phyloP scores from a whole-genome alignment of 192 early-diverging fungal species.

The Dimargaris cristalligena region DNA sequence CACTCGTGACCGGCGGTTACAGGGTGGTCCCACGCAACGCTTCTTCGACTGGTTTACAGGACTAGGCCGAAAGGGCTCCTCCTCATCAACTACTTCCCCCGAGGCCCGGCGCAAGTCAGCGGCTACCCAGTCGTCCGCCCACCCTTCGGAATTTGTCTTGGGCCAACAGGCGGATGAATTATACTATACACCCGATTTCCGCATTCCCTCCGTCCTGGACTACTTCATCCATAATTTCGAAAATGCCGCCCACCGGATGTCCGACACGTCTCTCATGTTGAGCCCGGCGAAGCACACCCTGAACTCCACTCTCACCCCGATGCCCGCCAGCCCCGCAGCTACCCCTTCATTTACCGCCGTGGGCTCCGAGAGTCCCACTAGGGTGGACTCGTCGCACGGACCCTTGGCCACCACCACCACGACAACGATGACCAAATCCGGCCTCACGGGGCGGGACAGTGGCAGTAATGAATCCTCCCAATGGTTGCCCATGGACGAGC shows the following conservation, averaged over 20 bases:
- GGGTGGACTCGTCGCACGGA: background rate
- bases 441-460: background rate
- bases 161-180: background rate
- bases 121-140: background rate
- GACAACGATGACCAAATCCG: background rate
- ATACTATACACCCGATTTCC: background rate
- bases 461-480: background rate
- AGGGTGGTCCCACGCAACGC: background rate
- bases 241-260: background rate
- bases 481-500: slow-evolving; percentile 1
- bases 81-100: too few species aligned
- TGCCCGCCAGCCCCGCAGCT: background rate
- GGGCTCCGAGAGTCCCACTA: background rate
- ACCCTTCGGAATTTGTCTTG: background rate
- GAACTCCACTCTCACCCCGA: background rate
- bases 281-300: too few species aligned
- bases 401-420: background rate
- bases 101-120: background rate
- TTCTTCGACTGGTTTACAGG: background rate
- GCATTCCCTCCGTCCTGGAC: background rate
- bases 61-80: too few species aligned
- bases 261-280: background rate
- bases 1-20: background rate
- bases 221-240: background rate
- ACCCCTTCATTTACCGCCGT: background rate